Percentiles rank a stretch among this genome's conserved stretches.
Evolutionary conservation across 768 basidiomycete species (phyloP).

Genomic region (Austroboletus festivus): DNA sequence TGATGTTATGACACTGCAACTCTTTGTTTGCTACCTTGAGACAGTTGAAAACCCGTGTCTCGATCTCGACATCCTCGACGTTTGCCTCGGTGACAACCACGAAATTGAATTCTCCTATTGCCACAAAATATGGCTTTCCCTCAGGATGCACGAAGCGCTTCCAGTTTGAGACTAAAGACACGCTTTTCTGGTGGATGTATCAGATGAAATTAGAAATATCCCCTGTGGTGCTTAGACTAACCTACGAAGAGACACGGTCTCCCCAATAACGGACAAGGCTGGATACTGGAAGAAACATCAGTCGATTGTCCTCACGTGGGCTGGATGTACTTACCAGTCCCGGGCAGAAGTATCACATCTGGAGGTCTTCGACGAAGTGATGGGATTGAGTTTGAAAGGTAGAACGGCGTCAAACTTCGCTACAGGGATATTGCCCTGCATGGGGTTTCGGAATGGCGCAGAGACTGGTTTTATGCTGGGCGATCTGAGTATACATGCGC

Average conservation of each 20-base stretch:
- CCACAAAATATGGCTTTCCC: slow-evolving; percentile 52
- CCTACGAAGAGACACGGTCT: slow-evolving; percentile 6
- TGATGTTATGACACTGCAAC: slow-evolving; percentile 31
- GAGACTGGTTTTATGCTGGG: too few relatives aligned
- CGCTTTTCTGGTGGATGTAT: too few relatives aligned
- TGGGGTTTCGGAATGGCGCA: too few relatives aligned
- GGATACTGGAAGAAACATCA: too few relatives aligned
- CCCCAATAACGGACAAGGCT: slow-evolving; percentile 7
- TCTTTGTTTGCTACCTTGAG: slow-evolving; percentile 32
- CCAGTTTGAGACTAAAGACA: slow-evolving; percentile 35
- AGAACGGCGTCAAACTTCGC: too few relatives aligned
- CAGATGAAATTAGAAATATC: background rate
- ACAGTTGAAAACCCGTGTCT: slow-evolving; percentile 39
- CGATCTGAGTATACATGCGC: too few relatives aligned
- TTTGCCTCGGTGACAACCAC: slow-evolving; percentile 57
- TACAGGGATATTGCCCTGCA: too few relatives aligned
- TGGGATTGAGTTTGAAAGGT: slow-evolving; percentile 6
- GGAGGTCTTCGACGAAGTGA: slow-evolving; percentile 11
- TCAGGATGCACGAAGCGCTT: slow-evolving; percentile 52
- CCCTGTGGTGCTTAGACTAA: background rate
- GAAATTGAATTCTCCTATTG: slow-evolving; percentile 21
- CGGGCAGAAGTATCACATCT: slow-evolving; percentile 9
- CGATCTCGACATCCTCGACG: slow-evolving; percentile 37
- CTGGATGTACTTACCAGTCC: too few relatives aligned
- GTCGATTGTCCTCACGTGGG: too few relatives aligned